Conservation (phyloP, 345 rosid genomes). For the Capsella bursapastoris region DNA sequence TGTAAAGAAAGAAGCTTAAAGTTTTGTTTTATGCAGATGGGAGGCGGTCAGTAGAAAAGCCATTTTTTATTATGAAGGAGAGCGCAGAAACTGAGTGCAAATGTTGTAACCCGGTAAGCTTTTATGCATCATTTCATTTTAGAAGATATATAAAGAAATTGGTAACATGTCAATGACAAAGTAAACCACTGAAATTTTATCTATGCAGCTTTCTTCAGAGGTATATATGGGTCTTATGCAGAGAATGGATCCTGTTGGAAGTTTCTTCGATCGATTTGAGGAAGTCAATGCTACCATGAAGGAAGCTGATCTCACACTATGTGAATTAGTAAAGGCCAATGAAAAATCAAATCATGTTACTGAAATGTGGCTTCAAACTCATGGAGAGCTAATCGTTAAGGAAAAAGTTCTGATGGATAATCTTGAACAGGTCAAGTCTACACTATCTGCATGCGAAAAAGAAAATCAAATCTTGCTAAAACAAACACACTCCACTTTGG, state of each 20-base stretch:
- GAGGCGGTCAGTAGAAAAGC: conserved; percentile 41
- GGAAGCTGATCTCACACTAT: conserved; percentile 76
- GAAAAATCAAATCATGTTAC: conserved; percentile 60
- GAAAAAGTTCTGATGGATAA: conserved; percentile 55
- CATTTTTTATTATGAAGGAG: conserved; percentile 47
- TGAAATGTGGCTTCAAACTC: conserved; percentile 60
- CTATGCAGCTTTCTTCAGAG: conserved; percentile 37
- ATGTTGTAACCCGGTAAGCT: conserved; percentile 48
- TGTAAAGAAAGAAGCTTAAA: conserved; percentile 31
- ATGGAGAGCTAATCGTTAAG: conserved; percentile 59
- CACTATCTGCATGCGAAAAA: conserved; percentile 52
- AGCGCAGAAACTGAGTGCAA: conserved; percentile 44
- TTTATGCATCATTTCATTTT: conserved; percentile 30
- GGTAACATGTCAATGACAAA: conserved; percentile 31
- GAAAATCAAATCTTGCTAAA: conserved; percentile 60
- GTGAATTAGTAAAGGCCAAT: conserved; percentile 67
- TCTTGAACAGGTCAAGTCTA: conserved; percentile 64
- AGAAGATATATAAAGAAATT: conserved; percentile 13
- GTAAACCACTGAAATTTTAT: conserved; percentile 31
- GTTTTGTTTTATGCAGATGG: conserved; percentile 51
- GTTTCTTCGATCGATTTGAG: conserved; percentile 67
- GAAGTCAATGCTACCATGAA: conserved; percentile 69
- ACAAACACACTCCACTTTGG: conserved; percentile 47
- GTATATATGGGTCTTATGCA: conserved; percentile 51
- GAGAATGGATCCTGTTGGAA: conserved; percentile 49